Base-by-base conservation (phyloP, 2,329 filamentous ascomycete genomes). In the Neocucurbitaria cava region DNA sequence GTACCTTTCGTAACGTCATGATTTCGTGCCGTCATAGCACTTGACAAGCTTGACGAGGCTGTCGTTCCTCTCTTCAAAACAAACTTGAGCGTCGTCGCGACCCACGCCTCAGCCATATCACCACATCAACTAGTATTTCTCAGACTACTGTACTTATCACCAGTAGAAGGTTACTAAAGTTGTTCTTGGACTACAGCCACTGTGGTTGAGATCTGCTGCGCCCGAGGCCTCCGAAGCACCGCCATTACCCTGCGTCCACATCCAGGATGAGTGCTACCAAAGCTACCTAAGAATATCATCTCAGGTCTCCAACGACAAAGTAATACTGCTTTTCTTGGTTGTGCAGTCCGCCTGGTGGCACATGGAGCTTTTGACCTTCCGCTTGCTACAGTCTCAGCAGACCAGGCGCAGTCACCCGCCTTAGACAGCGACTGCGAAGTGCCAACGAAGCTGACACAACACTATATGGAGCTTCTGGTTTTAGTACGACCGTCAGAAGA, bases 341-440 rank as follows among this genome's bases (percentile, higher is more conserved):
- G 35, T 31, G 26, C 49, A 48, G 48, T 11, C 23, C 39, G 49
- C 44, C 46, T 49, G n/a, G 10, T 15, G 20, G 15, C 40, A 13
- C 23, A 3, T 40, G 30, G 38, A 28, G 38, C 42, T 38, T 36
- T 42, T 17, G 28, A 49, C 41, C 52, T 42, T 23, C 50, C 46
- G 38, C 17, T 40, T 52, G 21, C 38, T 47, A 35, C 39, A 44
- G 49, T 53, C 56, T 58, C 52, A 52, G 46, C 46, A 54, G 46
- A 56, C 50, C 51, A 41, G 31, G 35, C 36, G 24, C 48, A 58
- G 56, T 59, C 59, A 60, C 54, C 45, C 38, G 61, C 59, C 50
- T 52, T 13, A 21, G 10, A 1, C 15, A 49, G 47, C 43, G 28
- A 47, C 35, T 46, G 46, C 38, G 26, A 18, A 51, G 36, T 38